Percentiles rank a stretch among this genome's conserved stretches.
Evolutionary conservation across 108 stramenopile species (phyloP).

Genomic region (Stephanodiscus minutulus): DNA sequence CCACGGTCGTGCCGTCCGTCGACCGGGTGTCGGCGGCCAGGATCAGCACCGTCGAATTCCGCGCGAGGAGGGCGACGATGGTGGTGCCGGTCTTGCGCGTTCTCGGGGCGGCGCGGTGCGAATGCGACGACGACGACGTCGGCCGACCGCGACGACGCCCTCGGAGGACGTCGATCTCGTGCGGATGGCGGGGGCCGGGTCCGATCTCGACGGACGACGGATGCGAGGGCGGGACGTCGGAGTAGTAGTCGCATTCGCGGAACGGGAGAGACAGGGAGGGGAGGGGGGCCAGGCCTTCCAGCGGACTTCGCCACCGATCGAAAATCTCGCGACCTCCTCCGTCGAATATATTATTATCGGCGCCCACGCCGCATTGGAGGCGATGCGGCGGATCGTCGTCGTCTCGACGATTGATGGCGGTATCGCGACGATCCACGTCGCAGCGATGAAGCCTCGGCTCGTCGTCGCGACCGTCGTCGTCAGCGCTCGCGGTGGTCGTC

Average conservation of each 20-base stretch:
- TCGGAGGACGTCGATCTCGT: conserved; percentile 18
- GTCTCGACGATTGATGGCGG: not conserved
- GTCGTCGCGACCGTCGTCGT: too few species aligned
- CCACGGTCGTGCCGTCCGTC: conserved; percentile 75
- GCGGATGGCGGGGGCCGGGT: conserved; percentile 11
- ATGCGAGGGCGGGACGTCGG: not conserved
- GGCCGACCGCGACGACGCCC: not conserved
- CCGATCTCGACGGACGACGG: not conserved
- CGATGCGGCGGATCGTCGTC: not conserved
- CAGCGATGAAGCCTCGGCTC: not conserved
- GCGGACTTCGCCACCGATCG: conserved; percentile 31
- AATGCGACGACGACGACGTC: conserved; percentile 1
- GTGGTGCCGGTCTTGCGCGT: conserved; percentile 71
- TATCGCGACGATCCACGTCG: not conserved
- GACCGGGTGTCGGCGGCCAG: conserved; percentile 85
- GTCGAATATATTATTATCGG: too few species aligned
- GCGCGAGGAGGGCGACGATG: conserved; percentile 52
- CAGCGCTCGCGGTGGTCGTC: not conserved
- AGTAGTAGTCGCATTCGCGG: conserved; percentile 6
- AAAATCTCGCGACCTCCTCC: too few species aligned
- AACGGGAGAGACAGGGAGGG: not conserved
- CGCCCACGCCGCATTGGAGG: not conserved
- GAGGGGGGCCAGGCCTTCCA: conserved; percentile 23
- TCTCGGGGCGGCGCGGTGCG: conserved; percentile 24
- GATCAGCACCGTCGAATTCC: conserved; percentile 42